A percentile compares a stretch with the other conserved stretches of the same genome.
phyloP scores from a whole-genome alignment of 768 basidiomycete species.

The Termitomyces sp. region DNA sequence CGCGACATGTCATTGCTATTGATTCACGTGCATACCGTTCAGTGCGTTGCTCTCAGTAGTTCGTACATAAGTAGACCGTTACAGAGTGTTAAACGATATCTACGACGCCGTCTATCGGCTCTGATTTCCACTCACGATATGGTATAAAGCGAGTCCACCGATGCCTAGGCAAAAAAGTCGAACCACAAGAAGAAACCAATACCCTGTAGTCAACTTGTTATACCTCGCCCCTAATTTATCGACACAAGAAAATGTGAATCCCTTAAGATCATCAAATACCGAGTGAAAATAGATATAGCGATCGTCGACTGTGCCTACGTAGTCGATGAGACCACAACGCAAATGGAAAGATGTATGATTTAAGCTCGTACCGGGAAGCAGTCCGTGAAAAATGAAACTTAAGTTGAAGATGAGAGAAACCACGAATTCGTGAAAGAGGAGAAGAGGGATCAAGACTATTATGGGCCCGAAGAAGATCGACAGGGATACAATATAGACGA shows the following conservation, averaged over 20 bases:
- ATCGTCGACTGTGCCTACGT: slow-evolving; percentile 22
- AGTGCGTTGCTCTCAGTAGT: too few relatives aligned
- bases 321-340: not conserved
- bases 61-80: not conserved
- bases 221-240: slow-evolving; percentile 28
- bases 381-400: slow-evolving; percentile 30
- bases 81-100: not conserved
- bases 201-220: slow-evolving; percentile 32
- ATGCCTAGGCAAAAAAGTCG: slow-evolving; percentile 24
- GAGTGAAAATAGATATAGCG: slow-evolving; percentile 26
- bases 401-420: slow-evolving; percentile 27
- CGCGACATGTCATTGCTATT: not conserved
- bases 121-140: slow-evolving; percentile 15
- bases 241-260: slow-evolving; percentile 29
- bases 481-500: slow-evolving; percentile 28
- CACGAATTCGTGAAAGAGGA: slow-evolving; percentile 27
- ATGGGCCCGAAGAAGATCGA: slow-evolving; percentile 39
- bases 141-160: slow-evolving; percentile 24
- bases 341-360: not conserved
- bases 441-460: slow-evolving; percentile 27
- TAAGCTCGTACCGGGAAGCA: slow-evolving; percentile 21
- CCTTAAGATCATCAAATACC: slow-evolving; percentile 27
- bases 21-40: not conserved
- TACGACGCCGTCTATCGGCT: not conserved
- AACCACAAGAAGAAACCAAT: slow-evolving; percentile 25